Percentiles rank a stretch among this genome's conserved stretches.
These are phyloP conservation scores for Eucalyptus shirleyi DNA, from an alignment of 345 rosid species.

Conservation along the genomic window DNA sequence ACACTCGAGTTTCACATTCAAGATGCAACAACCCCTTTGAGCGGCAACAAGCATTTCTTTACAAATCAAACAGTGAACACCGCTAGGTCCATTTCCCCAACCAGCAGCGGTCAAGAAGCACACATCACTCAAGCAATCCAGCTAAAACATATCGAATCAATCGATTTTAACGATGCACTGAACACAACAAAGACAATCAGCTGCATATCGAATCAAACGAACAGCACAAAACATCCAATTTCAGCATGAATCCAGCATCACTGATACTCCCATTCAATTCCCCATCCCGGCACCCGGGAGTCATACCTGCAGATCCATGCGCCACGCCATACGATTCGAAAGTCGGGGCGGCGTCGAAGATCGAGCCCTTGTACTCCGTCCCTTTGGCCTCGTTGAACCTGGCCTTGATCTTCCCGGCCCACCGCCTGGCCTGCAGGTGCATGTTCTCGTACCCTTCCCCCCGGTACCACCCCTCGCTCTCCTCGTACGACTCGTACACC, in stretches of 20 bases:
- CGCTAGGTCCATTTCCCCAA: neutral
- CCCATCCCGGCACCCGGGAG: neutral
- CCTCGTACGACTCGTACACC: constrained; percentile 43
- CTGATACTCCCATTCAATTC: neutral
- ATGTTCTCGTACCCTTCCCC: constrained; percentile 52
- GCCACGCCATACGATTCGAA: constrained; percentile 65
- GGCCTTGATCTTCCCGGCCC: constrained; percentile 52
- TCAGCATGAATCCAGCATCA: neutral
- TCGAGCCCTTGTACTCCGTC: constrained; percentile 40
- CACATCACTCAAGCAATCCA: neutral
- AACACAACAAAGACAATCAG: neutral
- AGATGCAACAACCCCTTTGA: neutral
- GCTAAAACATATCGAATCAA: neutral
- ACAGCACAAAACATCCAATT: neutral
- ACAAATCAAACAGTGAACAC: neutral
- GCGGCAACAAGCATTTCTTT: neutral
- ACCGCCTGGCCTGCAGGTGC: constrained; percentile 70
- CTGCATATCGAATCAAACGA: neutral
- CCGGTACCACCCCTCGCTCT: constrained; percentile 68
- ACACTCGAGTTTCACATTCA: neutral
- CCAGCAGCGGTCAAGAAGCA: neutral
- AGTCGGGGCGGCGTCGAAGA: constrained; percentile 69
- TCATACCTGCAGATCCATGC: constrained; percentile 83
- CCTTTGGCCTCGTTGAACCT: constrained; percentile 33
- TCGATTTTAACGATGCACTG: neutral